Evolutionary conservation across 2,329 filamentous ascomycete species (phyloP).

Genomic region (Paraconiothyrium sp.): DNA sequence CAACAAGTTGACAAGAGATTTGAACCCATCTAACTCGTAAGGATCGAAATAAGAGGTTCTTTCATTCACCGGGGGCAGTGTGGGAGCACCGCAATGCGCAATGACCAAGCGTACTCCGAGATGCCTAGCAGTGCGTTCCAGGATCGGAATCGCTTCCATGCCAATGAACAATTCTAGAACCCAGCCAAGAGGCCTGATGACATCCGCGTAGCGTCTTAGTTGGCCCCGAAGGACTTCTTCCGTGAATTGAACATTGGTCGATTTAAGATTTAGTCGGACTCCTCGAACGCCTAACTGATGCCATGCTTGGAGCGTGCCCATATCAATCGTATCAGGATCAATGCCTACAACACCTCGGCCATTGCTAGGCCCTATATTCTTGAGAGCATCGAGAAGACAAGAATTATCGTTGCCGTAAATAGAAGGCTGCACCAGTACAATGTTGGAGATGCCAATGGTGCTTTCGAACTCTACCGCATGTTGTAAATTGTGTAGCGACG

Average conservation of each 20-base stretch:
- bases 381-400: constrained; percentile 65
- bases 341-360: constrained; percentile 67
- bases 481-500: constrained; percentile 59
- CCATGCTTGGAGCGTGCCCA: constrained; percentile 58
- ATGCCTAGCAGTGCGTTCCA: constrained; percentile 55
- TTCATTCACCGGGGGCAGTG: constrained; percentile 35
- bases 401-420: constrained; percentile 70
- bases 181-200: constrained; percentile 63
- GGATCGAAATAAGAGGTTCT: constrained; percentile 34
- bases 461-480: constrained; percentile 63
- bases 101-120: constrained; percentile 65
- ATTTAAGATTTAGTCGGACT: constrained; percentile 68
- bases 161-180: constrained; percentile 67
- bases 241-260: constrained; percentile 54
- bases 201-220: constrained; percentile 60
- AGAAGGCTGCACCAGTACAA: constrained; percentile 68
- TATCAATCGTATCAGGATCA: constrained; percentile 55
- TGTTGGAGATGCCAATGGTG: constrained; percentile 61
- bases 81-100: constrained; percentile 67
- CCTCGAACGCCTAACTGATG: constrained; percentile 67
- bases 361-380: constrained; percentile 57
- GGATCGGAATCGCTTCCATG: constrained; percentile 59
- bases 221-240: constrained; percentile 53
- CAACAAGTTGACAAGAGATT: constrained; percentile 59
- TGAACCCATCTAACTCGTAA: constrained; percentile 61